Evolutionary conservation across 345 rosid genomes (phyloP), one percentile per base, ranked within the genome.

Genomic region (Reutealis trisperma): DNA sequence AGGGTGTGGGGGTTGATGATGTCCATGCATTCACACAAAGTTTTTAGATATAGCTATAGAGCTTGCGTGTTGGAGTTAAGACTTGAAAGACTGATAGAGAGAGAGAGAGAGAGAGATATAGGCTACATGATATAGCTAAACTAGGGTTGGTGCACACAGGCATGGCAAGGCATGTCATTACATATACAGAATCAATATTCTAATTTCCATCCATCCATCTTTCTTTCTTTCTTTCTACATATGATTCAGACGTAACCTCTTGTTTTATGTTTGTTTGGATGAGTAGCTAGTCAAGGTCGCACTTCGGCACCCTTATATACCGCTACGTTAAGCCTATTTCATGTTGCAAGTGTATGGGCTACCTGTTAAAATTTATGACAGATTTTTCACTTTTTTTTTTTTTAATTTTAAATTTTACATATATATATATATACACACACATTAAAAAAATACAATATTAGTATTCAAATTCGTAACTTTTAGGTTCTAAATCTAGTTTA

Each of bases 61-160:
- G 85, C 54, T 86, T 86, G 89, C 89, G 85, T 86, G 87, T 86
- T 69, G 83, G 71, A 55, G 84, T 70, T 55, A 74, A 52, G 59
- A 19, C 24, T 30, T 63, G 64, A 59, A 62, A 30, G 21, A 18
- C 2, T 15, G 54, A 54, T n/a, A 54, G 58, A 54, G 1, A 54
- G 8, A 18, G n/a, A 54, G 54, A 54, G 58, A 54, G 58, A 54
- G 1, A 54, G 8, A 18, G n/a, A 54, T 1, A 18, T 18, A 54
- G n/a, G 6, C 51, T 42, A 42, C 42, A 19, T 41, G 45, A 21
- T 12, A 21, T 42, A 42, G 73, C 41, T 68, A 67, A 44, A 47
- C 63, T 63, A 61, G 85, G 81, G 80, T 84, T 82, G 79, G 82
- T 71, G 79, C 82, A 78, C 81, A 83, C 79, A 75, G 84, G 85